Evolutionary conservation across 179 eudicot species (phyloP).

Genomic region (Amaranthus tricolor): DNA sequence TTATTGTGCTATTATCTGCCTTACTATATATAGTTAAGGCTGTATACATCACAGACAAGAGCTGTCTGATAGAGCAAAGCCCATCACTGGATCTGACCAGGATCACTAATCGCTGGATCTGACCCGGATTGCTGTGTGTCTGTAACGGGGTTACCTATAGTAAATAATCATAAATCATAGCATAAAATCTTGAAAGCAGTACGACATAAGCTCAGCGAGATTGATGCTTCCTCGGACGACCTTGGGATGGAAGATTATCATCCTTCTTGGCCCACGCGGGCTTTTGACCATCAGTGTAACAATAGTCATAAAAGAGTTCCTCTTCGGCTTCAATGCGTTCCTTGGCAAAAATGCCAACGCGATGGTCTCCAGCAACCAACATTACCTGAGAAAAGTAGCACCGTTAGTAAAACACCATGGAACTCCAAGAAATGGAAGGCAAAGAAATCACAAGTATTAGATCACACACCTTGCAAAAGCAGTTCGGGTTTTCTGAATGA

Average conservation of each 20-base stretch:
- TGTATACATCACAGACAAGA: background rate
- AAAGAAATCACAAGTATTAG: background rate
- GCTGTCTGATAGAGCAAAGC: background rate
- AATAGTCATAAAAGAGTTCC: constrained; percentile 88
- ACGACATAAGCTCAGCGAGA: constrained; percentile 25
- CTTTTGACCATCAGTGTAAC: constrained; percentile 72
- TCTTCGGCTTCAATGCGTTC: constrained; percentile 76
- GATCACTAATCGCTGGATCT: background rate
- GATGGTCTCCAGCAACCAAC: constrained; percentile 94
- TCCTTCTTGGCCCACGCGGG: constrained; percentile 93
- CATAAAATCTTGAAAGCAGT: too few species aligned
- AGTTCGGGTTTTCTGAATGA: constrained; percentile 88
- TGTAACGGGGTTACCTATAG: background rate
- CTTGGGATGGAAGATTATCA: constrained; percentile 46
- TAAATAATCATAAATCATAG: background rate
- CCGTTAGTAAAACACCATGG: background rate
- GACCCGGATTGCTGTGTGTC: too few species aligned
- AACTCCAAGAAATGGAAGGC: background rate
- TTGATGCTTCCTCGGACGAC: constrained; percentile 71
- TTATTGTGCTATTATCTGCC: background rate
- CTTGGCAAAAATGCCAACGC: constrained; percentile 91
- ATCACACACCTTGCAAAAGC: constrained; percentile 73
- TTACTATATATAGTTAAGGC: background rate
- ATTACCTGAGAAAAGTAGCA: constrained; percentile 46
- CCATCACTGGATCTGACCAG: background rate